phyloP scores from a whole-genome alignment of 306 rosid genomes.

The Arachis hypogaea region DNA sequence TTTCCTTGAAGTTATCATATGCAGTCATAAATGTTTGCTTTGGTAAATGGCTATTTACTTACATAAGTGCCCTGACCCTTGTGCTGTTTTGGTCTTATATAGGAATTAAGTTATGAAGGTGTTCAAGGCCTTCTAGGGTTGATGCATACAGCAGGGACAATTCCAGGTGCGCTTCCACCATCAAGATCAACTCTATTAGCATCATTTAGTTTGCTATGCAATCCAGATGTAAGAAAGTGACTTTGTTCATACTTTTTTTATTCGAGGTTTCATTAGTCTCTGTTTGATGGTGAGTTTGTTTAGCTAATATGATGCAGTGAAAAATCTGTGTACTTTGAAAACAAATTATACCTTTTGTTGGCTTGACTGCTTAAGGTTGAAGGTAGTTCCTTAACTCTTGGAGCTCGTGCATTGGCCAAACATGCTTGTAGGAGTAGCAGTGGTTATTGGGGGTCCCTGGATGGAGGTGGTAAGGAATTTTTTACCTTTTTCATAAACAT shows the following conservation, averaged over 20 bases:
- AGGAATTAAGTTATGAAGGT: conserved; percentile 68
- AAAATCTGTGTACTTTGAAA: conserved; percentile 20
- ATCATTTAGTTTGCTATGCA: conserved; percentile 63
- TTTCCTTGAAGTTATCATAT: background rate
- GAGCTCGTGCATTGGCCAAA: conserved; percentile 83
- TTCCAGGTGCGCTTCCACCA: conserved; percentile 59
- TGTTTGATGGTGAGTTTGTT: conserved; percentile 11
- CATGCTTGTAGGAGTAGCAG: conserved; percentile 64
- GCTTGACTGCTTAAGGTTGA: conserved; percentile 42
- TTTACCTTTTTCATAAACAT: background rate
- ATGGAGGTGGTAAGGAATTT: conserved; percentile 62
- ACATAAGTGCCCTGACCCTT: conserved; percentile 27
- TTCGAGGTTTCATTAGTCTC: background rate
- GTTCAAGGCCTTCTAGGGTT: conserved; percentile 74
- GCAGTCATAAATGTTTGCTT: background rate
- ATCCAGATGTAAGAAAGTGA: conserved; percentile 48
- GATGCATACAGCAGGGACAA: conserved; percentile 65
- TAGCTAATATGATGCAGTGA: background rate
- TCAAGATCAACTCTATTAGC: conserved; percentile 57
- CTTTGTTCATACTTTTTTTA: conserved; percentile 7
- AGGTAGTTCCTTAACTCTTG: conserved; percentile 59
- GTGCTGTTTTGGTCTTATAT: conserved; percentile 31
- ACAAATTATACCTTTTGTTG: conserved; percentile 25
- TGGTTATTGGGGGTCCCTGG: conserved; percentile 66
- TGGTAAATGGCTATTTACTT: background rate